A percentile compares a stretch with the other conserved stretches of the same genome.
Conservation (phyloP, 805 yeast species). For the Saccharomycopsis schoenii region DNA sequence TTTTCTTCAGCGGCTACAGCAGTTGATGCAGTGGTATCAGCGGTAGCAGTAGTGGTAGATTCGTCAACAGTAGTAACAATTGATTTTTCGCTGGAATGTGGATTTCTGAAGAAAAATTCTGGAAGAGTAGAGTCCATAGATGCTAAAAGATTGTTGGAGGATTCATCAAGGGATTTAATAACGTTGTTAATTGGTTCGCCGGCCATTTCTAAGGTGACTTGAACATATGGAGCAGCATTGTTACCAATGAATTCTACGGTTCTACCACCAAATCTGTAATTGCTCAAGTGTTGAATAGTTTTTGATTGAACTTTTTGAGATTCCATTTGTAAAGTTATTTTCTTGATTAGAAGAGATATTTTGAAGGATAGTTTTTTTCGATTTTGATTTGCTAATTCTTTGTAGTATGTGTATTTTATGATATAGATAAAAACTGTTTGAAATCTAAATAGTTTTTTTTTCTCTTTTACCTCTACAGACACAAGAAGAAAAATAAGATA, state of each 20-base stretch:
- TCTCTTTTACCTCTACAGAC: too few relatives aligned
- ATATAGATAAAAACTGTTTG: too few relatives aligned
- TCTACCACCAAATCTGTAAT: slow-evolving; percentile 5
- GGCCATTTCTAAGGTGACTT: slow-evolving; percentile 1
- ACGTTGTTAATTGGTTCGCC: slow-evolving; percentile 3
- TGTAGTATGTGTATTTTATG: too few relatives aligned
- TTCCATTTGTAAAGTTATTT: background rate
- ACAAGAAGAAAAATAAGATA: too few relatives aligned
- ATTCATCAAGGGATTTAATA: slow-evolving; percentile 2
- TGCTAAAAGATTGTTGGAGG: background rate
- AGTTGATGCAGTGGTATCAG: background rate
- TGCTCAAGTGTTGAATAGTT: slow-evolving; percentile 4
- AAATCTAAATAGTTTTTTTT: too few relatives aligned
- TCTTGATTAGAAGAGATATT: too few relatives aligned
- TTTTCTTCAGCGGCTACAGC: background rate
- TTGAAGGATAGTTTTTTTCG: too few relatives aligned
- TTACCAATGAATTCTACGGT: background rate
- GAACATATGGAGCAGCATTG: slow-evolving; percentile 9
- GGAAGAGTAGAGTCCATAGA: slow-evolving; percentile 6
- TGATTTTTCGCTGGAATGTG: background rate
- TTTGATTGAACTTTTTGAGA: slow-evolving; percentile 2
- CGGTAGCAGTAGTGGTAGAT: background rate
- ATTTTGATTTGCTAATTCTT: too few relatives aligned
- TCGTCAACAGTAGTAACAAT: background rate
- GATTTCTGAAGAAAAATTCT: background rate